Percentiles rank a stretch among this genome's conserved stretches.
Conservation (phyloP, 2,329 filamentous ascomycete genomes). For the Pseudogymnoascus sp. region DNA sequence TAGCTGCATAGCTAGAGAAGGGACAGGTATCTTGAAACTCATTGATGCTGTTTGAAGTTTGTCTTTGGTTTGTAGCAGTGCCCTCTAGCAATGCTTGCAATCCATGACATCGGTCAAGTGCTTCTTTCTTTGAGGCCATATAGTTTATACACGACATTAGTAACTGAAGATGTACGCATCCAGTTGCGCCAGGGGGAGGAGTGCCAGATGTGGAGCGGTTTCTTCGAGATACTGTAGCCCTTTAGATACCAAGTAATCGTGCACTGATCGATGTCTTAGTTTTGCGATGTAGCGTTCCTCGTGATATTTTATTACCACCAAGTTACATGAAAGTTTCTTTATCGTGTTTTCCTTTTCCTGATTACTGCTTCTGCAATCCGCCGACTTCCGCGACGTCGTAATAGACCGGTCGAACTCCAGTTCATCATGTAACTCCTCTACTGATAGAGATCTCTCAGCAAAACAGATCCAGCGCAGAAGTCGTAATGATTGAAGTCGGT, state of each 20-base stretch:
- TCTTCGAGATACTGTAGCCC: neutral
- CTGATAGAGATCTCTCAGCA: neutral
- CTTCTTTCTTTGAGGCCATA: neutral
- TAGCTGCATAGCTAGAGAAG: neutral
- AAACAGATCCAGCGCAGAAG: neutral
- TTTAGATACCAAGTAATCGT: neutral
- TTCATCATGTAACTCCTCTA: neutral
- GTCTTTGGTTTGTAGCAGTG: too few relatives aligned
- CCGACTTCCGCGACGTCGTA: neutral
- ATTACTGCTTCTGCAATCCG: neutral
- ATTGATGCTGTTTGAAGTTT: neutral
- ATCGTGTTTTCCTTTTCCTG: neutral
- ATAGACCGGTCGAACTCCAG: neutral
- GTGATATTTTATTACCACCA: neutral
- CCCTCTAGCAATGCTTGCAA: too few relatives aligned
- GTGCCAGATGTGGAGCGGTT: neutral
- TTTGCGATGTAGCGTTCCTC: neutral
- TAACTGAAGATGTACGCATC: neutral
- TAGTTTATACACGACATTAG: neutral
- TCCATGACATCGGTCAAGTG: too few relatives aligned
- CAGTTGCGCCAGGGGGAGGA: too few relatives aligned
- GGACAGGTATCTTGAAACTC: neutral
- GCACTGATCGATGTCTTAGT: neutral
- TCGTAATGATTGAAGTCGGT: neutral
- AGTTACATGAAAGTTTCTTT: neutral